These are phyloP conservation scores for Shiraia sp. DNA, from an alignment of 2,329 filamentous ascomycete genomes.

Conservation along the genomic window DNA sequence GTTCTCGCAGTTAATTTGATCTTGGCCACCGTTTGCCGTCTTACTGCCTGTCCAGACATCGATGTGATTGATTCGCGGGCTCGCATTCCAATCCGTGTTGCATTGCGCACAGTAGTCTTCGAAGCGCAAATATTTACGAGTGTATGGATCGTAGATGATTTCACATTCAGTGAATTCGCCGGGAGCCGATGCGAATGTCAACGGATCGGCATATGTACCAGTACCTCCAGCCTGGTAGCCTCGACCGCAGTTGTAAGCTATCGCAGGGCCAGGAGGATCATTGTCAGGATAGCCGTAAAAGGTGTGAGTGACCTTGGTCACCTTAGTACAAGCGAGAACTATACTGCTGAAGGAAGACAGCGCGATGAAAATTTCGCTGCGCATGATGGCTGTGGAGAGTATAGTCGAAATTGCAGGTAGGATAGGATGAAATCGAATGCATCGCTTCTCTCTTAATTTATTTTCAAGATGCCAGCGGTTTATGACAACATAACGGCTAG, in stretches of 20 bases:
- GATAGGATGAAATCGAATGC: no score
- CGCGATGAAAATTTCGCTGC: constrained; percentile 2
- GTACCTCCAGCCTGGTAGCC: constrained; percentile 45
- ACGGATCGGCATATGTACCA: constrained; percentile 49
- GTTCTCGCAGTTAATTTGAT: constrained; percentile 28
- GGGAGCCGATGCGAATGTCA: constrained; percentile 50
- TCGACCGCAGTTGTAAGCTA: constrained; percentile 31
- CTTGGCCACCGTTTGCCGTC: constrained; percentile 18
- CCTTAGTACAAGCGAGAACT: constrained; percentile 7
- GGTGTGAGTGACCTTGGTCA: constrained; percentile 17
- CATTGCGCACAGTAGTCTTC: constrained; percentile 45
- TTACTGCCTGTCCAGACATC: constrained; percentile 25
- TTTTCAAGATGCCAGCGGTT: no score
- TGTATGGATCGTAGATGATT: constrained; percentile 50
- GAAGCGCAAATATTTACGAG: constrained; percentile 50
- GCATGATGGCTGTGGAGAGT: constrained; percentile 8
- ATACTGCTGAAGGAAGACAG: constrained; percentile 6
- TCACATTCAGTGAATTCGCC: constrained; percentile 50
- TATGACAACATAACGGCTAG: no score
- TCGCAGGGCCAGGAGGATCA: constrained; percentile 23
- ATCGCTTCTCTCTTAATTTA: no score
- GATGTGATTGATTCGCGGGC: constrained; percentile 15
- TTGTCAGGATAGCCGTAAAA: constrained; percentile 37
- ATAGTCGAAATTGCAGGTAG: no score
- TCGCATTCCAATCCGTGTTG: constrained; percentile 20